phyloP scores from a whole-genome alignment of 139 green algal genomes.

The Limnomonas spitsbergensis region DNA sequence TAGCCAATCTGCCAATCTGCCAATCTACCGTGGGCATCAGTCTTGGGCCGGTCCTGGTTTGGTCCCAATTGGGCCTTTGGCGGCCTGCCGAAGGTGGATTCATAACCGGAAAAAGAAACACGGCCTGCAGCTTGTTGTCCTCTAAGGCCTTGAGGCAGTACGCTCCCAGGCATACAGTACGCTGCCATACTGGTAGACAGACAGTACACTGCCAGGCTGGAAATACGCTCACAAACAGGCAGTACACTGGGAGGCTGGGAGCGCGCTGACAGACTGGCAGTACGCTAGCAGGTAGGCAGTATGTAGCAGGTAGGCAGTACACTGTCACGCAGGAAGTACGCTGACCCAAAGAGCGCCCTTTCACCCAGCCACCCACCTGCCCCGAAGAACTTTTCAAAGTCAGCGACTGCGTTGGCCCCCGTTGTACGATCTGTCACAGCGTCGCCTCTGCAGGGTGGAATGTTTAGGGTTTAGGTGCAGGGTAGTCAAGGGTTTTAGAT shows the following conservation, averaged over 20 bases:
- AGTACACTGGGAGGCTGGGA: background rate
- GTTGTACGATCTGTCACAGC: background rate
- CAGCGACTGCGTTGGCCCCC: background rate
- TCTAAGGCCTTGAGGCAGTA: too few species aligned
- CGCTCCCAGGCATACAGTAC: background rate
- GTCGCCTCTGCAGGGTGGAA: background rate
- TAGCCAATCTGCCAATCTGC: too few species aligned
- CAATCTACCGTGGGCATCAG: too few species aligned
- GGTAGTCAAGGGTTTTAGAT: too few species aligned
- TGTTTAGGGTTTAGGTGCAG: too few species aligned
- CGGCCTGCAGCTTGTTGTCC: too few species aligned
- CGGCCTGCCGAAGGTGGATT: too few species aligned
- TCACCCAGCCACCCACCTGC: background rate
- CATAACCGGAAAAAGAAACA: too few species aligned
- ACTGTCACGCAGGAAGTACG: background rate
- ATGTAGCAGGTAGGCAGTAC: background rate
- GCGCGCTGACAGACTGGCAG: background rate
- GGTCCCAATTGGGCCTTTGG: too few species aligned
- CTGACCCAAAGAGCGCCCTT: background rate
- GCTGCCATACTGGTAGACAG: background rate
- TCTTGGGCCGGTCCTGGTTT: too few species aligned
- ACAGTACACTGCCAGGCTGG: background rate
- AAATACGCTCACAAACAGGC: background rate
- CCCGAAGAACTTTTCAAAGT: background rate
- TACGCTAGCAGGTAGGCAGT: background rate